phyloP scores from a whole-genome alignment of 169 alveolate genomes.

The Neospora caninum region DNA sequence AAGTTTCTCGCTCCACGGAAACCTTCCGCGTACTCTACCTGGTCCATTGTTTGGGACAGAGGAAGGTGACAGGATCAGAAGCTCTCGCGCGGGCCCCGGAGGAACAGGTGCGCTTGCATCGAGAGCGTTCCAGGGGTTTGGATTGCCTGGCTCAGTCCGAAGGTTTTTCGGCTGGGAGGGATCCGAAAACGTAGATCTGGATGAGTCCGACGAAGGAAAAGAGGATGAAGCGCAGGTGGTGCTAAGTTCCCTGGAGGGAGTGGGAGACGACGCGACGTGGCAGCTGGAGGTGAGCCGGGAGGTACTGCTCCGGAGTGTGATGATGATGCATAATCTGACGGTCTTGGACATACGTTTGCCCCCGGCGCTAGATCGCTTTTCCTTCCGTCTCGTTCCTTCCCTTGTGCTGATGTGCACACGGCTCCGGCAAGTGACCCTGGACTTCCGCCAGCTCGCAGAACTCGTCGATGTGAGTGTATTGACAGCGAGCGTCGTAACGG shows the following conservation, averaged over 20 bases:
- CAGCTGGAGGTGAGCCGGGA: neutral
- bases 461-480: neutral
- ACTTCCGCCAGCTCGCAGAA: neutral
- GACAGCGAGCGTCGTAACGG: neutral
- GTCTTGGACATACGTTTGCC: conserved; percentile 17
- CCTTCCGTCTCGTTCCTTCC: conserved; percentile 5
- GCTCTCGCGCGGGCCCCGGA: neutral
- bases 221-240: neutral
- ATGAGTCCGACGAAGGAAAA: neutral
- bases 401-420: conserved; percentile 7
- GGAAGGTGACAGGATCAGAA: neutral
- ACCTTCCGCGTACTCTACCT: neutral
- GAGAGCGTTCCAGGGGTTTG: neutral
- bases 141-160: neutral
- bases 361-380: neutral
- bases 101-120: neutral
- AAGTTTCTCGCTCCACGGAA: neutral
- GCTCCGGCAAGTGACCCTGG: conserved; percentile 6
- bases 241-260: neutral
- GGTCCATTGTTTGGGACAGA: neutral
- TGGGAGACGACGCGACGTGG: neutral
- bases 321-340: conserved; percentile 13
- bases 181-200: neutral
- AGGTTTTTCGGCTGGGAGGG: neutral
- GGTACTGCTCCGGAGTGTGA: neutral